Conservation (phyloP, 2,329 filamentous ascomycete genomes). For the Xylaria sp. region DNA sequence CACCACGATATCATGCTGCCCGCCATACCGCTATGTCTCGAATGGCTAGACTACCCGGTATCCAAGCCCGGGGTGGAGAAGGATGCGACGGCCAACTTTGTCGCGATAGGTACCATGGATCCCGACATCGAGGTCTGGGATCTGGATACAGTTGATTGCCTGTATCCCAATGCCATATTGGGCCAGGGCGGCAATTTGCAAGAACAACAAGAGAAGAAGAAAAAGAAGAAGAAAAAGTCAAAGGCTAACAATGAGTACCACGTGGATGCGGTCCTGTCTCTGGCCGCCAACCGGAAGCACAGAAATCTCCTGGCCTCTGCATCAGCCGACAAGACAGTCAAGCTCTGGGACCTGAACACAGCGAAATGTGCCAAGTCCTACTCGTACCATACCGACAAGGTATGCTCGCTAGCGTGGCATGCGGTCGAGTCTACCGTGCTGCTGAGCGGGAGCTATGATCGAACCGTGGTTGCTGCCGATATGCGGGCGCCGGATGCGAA, state of each 20-base stretch:
- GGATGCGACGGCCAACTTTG: slow-evolving; percentile 83
- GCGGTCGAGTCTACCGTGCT: slow-evolving; percentile 85
- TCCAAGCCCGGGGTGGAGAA: slow-evolving; percentile 72
- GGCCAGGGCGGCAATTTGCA: slow-evolving; percentile 73
- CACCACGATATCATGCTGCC: slow-evolving; percentile 99
- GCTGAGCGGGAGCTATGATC: slow-evolving; percentile 93
- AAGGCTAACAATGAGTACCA: slow-evolving; percentile 93
- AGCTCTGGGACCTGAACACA: slow-evolving; percentile 96
- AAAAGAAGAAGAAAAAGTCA: slow-evolving; percentile 83
- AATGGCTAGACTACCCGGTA: slow-evolving; percentile 95
- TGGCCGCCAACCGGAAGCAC: slow-evolving; percentile 92
- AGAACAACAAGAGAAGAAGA: slow-evolving; percentile 69
- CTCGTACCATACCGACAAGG: slow-evolving; percentile 95
- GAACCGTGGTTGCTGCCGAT: slow-evolving; percentile 92
- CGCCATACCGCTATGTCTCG: slow-evolving; percentile 91
- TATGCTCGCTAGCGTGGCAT: slow-evolving; percentile 96
- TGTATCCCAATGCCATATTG: slow-evolving; percentile 97
- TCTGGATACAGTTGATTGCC: slow-evolving; percentile 92
- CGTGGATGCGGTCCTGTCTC: slow-evolving; percentile 89
- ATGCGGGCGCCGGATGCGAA: slow-evolving; percentile 92
- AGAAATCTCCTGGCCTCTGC: slow-evolving; percentile 93
- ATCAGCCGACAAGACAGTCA: slow-evolving; percentile 96
- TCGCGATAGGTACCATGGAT: slow-evolving; percentile 96
- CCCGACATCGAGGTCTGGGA: slow-evolving; percentile 99
- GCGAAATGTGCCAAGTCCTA: slow-evolving; percentile 95